Evolutionary conservation across 2,329 filamentous ascomycete genomes (phyloP), one percentile per base, ranked within the genome.

Genomic region (Corynespora cassiicola): DNA sequence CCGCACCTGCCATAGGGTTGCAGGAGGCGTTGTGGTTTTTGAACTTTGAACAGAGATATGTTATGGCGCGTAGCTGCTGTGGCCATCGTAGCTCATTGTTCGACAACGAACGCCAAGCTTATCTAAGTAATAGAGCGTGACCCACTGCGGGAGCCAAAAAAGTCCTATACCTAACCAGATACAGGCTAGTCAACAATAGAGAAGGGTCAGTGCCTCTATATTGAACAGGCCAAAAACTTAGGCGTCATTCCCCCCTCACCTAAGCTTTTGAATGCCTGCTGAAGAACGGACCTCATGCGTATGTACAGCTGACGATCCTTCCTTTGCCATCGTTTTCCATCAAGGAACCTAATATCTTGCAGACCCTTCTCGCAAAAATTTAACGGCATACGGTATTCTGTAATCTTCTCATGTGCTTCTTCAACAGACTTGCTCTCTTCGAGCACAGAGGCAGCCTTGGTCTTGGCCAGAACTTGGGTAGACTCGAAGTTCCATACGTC

Each of bases 361-460:
- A 75, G 46, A 43, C 44, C 54, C 36, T 71, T 72, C 5, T 74
- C 53, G 52, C 54, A 71, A 40, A 60, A 58, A 17, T 68, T 50
- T 19, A 75, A 52, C 22, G 65, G 50, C 35, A 63, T 27, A 45
- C 70, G 73, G 33, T 70, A 68, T 14, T 40, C 5, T 6, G 61
- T 70, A 35, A 70, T 71, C 22, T 59, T 39, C 7, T 61, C 45
- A 10, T 50, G 39, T 15, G 54, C 31, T 17, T 11, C 50, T 61
- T 18, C 42, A 54, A 36, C 58, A 30, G 47, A 73, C 72, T 38
- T 61, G 40, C 21, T 34, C 27, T 37, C 16, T 10, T 65, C 45
- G 21, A 16, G 31, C 16, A 61, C 36, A 9, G 19, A 29, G 2
- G 53, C 53, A 32, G 47, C 47, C 38, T 65, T 64, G 16, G 42